phyloP scores from a whole-genome alignment of 108 stramenopile genomes.

The Cyclotella sp. region DNA sequence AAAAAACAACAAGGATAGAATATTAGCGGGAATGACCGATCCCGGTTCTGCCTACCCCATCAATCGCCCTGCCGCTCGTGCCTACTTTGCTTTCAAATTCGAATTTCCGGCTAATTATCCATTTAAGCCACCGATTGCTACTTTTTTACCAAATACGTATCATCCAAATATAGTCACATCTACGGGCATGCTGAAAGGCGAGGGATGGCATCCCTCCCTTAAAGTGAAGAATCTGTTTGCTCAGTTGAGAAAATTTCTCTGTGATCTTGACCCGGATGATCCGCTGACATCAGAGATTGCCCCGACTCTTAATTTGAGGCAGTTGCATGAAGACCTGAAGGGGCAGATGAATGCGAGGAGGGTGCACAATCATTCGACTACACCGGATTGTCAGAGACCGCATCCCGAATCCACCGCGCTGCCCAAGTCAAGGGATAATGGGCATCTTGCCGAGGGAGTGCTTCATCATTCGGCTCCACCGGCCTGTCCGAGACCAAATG shows the following conservation, averaged over 20 bases:
- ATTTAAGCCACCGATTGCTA: slow-evolving; percentile 80
- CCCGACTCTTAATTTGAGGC: slow-evolving; percentile 20
- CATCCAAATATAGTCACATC: slow-evolving; percentile 82
- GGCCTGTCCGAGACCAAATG: no score
- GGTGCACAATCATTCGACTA: no score
- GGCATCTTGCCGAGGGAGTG: no score
- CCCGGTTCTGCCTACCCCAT: no score
- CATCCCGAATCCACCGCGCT: no score
- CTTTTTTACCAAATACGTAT: slow-evolving; percentile 70
- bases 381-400: no score
- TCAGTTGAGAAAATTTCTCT: slow-evolving; percentile 47
- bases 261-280: slow-evolving; percentile 53
- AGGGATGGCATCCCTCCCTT: slow-evolving; percentile 67
- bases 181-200: slow-evolving; percentile 68
- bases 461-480: no score
- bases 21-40: slow-evolving; percentile 32
- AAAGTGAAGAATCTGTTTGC: slow-evolving; percentile 44
- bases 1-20: slow-evolving; percentile 2
- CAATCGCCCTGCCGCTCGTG: slow-evolving; percentile 1
- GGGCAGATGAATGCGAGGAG: no score
- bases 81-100: no score
- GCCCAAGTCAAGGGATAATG: no score
- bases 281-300: slow-evolving; percentile 55
- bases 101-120: slow-evolving; percentile 46
- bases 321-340: no score